Conservation (phyloP, 2,329 filamentous ascomycete species). For the Alternaria postmessia region DNA sequence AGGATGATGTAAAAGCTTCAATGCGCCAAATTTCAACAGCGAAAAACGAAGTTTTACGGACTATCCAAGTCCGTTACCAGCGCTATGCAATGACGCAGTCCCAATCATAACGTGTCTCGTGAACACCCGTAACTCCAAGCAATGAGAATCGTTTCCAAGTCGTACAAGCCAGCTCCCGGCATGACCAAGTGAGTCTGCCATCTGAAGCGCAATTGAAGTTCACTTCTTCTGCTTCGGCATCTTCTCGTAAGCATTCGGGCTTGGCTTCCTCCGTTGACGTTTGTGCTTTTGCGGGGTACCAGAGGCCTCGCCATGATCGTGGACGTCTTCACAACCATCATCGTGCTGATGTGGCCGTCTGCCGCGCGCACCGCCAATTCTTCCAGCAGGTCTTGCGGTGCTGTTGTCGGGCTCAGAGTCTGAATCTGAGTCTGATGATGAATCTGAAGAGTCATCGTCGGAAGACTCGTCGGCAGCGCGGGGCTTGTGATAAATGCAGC, state of each 20-base stretch:
- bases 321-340: constrained; percentile 51
- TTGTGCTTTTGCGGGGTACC: constrained; percentile 49
- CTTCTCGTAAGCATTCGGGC: constrained; percentile 84
- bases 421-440: constrained; percentile 62
- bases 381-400: constrained; percentile 51
- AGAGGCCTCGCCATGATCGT: constrained; percentile 51
- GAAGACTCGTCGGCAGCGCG: constrained; percentile 76
- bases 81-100: constrained; percentile 26
- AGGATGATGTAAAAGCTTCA: background rate
- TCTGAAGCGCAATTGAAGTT: background rate
- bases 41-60: constrained; percentile 14
- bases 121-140: constrained; percentile 21
- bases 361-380: constrained; percentile 33
- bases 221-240: constrained; percentile 64
- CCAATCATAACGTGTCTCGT: constrained; percentile 4
- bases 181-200: constrained; percentile 7
- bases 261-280: constrained; percentile 62
- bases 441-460: constrained; percentile 68
- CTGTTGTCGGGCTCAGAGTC: constrained; percentile 63
- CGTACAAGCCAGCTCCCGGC: constrained; percentile 11
- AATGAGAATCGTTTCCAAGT: constrained; percentile 19
- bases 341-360: constrained; percentile 39
- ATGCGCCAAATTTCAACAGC: constrained; percentile 33
- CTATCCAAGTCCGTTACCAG: constrained; percentile 6
- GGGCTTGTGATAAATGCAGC: constrained; percentile 96